Conservation (phyloP, 257 asterid species). For the Apocynum venetum region DNA sequence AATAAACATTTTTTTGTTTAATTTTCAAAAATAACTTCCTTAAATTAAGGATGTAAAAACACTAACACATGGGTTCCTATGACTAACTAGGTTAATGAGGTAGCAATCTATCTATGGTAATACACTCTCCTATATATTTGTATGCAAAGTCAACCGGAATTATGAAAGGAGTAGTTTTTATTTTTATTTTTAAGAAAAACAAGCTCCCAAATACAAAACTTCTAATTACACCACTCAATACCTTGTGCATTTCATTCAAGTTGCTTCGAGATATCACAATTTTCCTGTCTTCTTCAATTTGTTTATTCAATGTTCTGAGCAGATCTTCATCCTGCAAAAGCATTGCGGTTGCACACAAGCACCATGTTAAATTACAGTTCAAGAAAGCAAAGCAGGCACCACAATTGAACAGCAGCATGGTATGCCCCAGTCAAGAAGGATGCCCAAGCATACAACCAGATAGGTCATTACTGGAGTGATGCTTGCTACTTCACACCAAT, state of each 20-base stretch:
- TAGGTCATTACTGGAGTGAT: background rate
- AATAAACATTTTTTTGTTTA: background rate
- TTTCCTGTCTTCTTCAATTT: constrained; percentile 88
- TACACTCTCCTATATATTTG: no score
- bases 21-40: background rate
- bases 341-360: constrained; percentile 11
- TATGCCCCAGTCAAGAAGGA: background rate
- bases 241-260: constrained; percentile 80
- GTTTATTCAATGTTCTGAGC: constrained; percentile 72
- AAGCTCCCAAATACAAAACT: constrained; percentile 6
- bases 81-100: background rate
- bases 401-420: background rate
- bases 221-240: constrained; percentile 21
- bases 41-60: background rate
- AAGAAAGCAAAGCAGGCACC: constrained; percentile 5
- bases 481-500: background rate
- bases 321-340: constrained; percentile 83
- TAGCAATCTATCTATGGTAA: background rate
- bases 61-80: background rate
- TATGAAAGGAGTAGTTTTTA: background rate
- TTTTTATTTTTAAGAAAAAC: background rate
- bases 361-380: background rate
- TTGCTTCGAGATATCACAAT: constrained; percentile 89
- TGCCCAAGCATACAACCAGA: background rate
- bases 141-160: background rate